Percentiles rank a stretch among this genome's conserved stretches.
phyloP scores from a whole-genome alignment of 768 basidiomycete genomes.

The Phaffia australis region DNA sequence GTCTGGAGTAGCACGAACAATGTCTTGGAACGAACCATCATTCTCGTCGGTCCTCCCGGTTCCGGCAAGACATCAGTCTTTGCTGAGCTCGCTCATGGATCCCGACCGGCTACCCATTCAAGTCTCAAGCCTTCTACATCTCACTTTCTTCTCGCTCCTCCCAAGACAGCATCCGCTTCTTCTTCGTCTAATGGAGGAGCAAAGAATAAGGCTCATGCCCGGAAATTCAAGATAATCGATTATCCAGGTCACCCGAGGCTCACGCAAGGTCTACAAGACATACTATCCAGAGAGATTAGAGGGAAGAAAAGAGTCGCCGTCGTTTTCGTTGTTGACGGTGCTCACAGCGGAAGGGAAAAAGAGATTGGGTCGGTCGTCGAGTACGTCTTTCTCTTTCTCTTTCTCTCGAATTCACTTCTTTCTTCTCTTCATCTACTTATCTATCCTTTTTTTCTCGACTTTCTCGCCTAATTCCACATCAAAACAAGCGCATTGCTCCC shows the following conservation, averaged over 20 bases:
- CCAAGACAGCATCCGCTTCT: not conserved
- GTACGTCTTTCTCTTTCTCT: slow-evolving; percentile 1
- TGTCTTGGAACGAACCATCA: slow-evolving; percentile 7
- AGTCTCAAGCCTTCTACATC: slow-evolving; percentile 17
- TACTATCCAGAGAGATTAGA: slow-evolving; percentile 10
- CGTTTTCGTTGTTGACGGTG: slow-evolving; percentile 24
- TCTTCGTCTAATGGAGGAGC: not conserved
- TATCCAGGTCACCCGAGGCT: slow-evolving; percentile 21
- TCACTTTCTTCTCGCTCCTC: slow-evolving; percentile 17
- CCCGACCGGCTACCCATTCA: slow-evolving; percentile 7
- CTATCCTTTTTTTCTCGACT: not conserved
- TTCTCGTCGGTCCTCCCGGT: slow-evolving; percentile 22
- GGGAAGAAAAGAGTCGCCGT: slow-evolving; percentile 12
- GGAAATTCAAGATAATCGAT: slow-evolving; percentile 18
- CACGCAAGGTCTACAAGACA: not conserved
- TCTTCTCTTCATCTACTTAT: not conserved
- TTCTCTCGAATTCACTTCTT: not conserved
- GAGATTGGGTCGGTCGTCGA: slow-evolving; percentile 20
- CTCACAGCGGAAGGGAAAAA: slow-evolving; percentile 11
- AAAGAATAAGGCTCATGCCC: slow-evolving; percentile 3
- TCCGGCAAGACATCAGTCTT: slow-evolving; percentile 22
- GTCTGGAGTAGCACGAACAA: slow-evolving; percentile 1
- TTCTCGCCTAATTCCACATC: not conserved
- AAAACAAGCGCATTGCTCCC: slow-evolving; percentile 15
- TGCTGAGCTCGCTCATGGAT: slow-evolving; percentile 14